phyloP scores from a whole-genome alignment of 1,284 basidiomycete genomes.

The Trichosporon sp. region DNA sequence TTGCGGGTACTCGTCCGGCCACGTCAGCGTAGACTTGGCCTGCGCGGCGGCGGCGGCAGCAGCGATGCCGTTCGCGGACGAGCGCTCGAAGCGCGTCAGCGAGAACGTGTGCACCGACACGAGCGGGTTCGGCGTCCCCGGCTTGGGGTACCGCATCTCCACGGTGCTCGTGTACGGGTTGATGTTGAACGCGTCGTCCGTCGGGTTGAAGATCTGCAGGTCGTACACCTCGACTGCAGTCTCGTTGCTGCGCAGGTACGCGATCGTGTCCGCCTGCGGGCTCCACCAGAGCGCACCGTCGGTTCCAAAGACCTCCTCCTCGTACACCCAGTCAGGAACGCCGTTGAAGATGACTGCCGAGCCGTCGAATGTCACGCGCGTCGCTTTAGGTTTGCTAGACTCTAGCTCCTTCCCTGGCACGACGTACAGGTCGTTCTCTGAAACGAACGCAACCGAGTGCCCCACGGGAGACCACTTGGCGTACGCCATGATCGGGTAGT shows the following conservation, averaged over 20 bases:
- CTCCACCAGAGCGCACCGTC: slow-evolving; percentile 88
- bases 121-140: slow-evolving; percentile 83
- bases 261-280: slow-evolving; percentile 71
- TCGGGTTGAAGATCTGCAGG: slow-evolving; percentile 87
- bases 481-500: slow-evolving; percentile 61
- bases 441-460: slow-evolving; percentile 73
- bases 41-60: not conserved
- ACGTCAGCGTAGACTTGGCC: slow-evolving; percentile 60
- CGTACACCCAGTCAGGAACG: slow-evolving; percentile 95
- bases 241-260: slow-evolving; percentile 85
- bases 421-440: slow-evolving; percentile 77
- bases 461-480: slow-evolving; percentile 82
- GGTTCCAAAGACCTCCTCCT: slow-evolving; percentile 76
- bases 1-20: slow-evolving; percentile 59
- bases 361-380: slow-evolving; percentile 77
- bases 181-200: slow-evolving; percentile 61
- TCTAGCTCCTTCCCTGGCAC: slow-evolving; percentile 52
- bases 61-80: slow-evolving; percentile 1
- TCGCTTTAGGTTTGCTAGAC: slow-evolving; percentile 30
- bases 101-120: slow-evolving; percentile 82
- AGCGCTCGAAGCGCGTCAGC: slow-evolving; percentile 42
- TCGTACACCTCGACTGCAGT: slow-evolving; percentile 76
- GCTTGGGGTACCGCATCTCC: slow-evolving; percentile 63
- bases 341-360: slow-evolving; percentile 84
- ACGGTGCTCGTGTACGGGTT: slow-evolving; percentile 73